Conservation (phyloP, 1,139 yeast genomes). For the Candida glucosophila region DNA sequence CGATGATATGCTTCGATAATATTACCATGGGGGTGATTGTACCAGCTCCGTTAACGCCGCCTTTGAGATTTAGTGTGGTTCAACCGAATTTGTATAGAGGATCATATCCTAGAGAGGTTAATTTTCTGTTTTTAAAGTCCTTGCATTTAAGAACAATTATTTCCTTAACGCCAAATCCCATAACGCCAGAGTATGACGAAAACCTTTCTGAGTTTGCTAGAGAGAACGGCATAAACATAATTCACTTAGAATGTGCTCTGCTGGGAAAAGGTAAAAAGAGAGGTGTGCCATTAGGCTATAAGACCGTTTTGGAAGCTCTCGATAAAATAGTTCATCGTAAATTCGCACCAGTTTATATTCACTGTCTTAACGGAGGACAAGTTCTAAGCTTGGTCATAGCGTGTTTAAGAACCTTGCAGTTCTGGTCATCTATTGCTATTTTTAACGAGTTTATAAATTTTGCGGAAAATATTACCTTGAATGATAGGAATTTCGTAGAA, state of each 20-base stretch:
- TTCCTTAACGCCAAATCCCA: constrained; percentile 72
- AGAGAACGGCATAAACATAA: constrained; percentile 36
- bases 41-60: constrained; percentile 56
- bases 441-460: constrained; percentile 77
- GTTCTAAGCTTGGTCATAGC: constrained; percentile 80
- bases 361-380: constrained; percentile 86
- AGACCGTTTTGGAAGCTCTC: constrained; percentile 50
- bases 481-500: constrained; percentile 79
- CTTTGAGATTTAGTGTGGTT: constrained; percentile 66
- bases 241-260: constrained; percentile 61
- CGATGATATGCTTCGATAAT: too few species aligned
- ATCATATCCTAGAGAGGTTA: constrained; percentile 74
- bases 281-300: constrained; percentile 69
- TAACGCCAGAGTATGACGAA: constrained; percentile 45
- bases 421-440: constrained; percentile 87
- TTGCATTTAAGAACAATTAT: constrained; percentile 64
- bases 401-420: constrained; percentile 71
- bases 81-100: constrained; percentile 74
- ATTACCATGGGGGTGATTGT: constrained; percentile 13
- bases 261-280: constrained; percentile 71
- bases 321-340: constrained; percentile 51
- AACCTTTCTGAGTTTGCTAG: constrained; percentile 43
- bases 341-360: constrained; percentile 68
- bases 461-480: constrained; percentile 71
- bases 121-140: constrained; percentile 62